Base-by-base conservation (phyloP, 805 yeast species). In the Saccharomycopsis sp. region DNA sequence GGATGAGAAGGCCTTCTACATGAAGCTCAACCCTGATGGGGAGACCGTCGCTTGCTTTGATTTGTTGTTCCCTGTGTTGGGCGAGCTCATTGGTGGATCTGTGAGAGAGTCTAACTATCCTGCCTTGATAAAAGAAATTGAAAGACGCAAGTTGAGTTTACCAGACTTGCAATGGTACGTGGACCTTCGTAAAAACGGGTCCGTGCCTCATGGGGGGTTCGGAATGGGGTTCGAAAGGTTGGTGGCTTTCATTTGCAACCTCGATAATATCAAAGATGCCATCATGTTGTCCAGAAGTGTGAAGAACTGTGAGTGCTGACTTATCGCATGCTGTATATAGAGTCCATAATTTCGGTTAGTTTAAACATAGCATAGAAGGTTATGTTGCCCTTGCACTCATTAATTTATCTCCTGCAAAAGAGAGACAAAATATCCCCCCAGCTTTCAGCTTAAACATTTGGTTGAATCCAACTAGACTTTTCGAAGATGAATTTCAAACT, bases 1-100 rank as follows among this genome's bases (percentile, higher is more conserved):
- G 20, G 61, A 55, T 2, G 73, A 77, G 47, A 92, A 92, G 56
- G 94, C 98, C 1, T 92, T 92, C 55, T 92, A 92, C 63, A 92
- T 92, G 99, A 79, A 77, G 41, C 56, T 59, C 20, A 71, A 75
- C 16, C 35, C 34, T 39, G 67, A 62, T 39, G 51, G 54, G 0
- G 56, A 60, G 4, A 86, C 95, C 0, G 96, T 85, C 2, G 94
- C 83, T 0, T 88, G 97, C 53, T 92, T 77, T 54, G 99, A 92
- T 55, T 66, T 92, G 36, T 61, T 92, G 4, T 73, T 89, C 15
- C 98, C 99, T 0, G 89, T 80, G 15, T 71, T 92, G 42, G 99
- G 97, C 18, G 99, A 92, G 57, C 63, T 92, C 12, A 78, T 85
- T 5, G 99, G 99, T 2, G 99, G 99, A 0, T 86, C 96, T 1